Evolutionary conservation across 2,329 filamentous ascomycete genomes (phyloP), one percentile per base, ranked within the genome.

Genomic region (Penicillium rolfsii): DNA sequence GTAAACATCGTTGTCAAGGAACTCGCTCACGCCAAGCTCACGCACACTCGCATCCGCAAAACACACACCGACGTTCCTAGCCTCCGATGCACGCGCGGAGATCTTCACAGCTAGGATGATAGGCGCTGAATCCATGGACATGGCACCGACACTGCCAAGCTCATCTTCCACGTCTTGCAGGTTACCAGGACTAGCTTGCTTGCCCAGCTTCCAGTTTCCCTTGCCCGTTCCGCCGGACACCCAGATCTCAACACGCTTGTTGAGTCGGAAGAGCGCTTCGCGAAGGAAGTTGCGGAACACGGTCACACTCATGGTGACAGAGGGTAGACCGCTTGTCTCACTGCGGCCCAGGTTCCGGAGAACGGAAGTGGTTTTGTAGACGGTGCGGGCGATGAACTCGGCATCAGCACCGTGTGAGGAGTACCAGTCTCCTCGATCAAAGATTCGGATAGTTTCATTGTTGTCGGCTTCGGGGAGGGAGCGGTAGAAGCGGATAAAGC

Each of bases 301-400:
- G 2, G 94, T 98, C 60, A 93, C 83, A 53, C 93, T 95, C 87
- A 99, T 92, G 1, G 95, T 97, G 43, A 99, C 95, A 2, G 95
- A 99, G 5, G 93, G 87, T 1, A 99, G 85, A 12, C 90, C 92
- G n/a, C 89, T 91, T 62, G 91, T 87, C 73, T 93, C 90, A 76
- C 87, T 91, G 70, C 89, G 88, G 63, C 95, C 95, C 24, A 99
- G 85, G 70, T 95, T 93, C 68, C 94, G 88, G 24, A 99, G 85
- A 16, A 99, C 95, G 0, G 95, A 97, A 1, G 93, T 98, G 4
- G 95, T 98, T 80, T 97, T 97, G 85, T 99, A 99, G 61, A 98
- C 90, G n/a, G 93, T 80, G 22, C 78, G 75, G 26, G 80, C 79
- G 57, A 82, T 81, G 64, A 80, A 81, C 49, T 81, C 79, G 30